phyloP scores from a whole-genome alignment of 177 flowering plant species.

The Vitis hybrid region DNA sequence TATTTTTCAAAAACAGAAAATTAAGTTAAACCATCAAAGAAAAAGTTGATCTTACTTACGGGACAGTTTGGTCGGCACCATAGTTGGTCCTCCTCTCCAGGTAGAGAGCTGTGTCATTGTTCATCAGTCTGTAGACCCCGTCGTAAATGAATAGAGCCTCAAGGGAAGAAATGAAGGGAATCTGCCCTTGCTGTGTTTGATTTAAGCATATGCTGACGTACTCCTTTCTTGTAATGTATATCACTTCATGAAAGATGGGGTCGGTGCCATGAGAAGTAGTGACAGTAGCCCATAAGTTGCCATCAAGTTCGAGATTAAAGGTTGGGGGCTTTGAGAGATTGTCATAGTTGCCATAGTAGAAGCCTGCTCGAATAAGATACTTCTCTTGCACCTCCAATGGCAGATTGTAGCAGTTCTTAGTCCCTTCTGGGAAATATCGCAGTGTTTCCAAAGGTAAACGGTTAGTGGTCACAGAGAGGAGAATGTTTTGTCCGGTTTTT shows the following conservation, averaged over 20 bases:
- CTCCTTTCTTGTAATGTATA: neutral
- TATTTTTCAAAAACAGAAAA: too few relatives aligned
- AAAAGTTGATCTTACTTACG: too few relatives aligned
- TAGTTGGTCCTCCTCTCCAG: neutral
- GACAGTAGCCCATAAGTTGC: slow-evolving; percentile 9
- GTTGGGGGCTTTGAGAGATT: neutral
- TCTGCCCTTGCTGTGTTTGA: neutral
- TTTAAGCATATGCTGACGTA: neutral
- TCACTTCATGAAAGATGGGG: slow-evolving; percentile 1
- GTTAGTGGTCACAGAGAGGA: neutral
- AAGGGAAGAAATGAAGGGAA: slow-evolving; percentile 2
- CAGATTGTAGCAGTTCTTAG: slow-evolving; percentile 11
- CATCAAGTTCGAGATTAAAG: slow-evolving; percentile 13
- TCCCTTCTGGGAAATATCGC: neutral
- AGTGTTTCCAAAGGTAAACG: neutral
- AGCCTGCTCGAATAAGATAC: slow-evolving; percentile 2
- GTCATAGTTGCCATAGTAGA: slow-evolving; percentile 17
- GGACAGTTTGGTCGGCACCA: slow-evolving; percentile 1
- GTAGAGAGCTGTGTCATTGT: neutral
- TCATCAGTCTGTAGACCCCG: too few relatives aligned
- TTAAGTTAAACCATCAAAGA: too few relatives aligned
- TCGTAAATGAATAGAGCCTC: too few relatives aligned
- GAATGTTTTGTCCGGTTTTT: neutral
- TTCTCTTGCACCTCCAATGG: neutral
- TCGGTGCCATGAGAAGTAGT: neutral